Base-by-base conservation (phyloP, 345 rosid genomes). In the Conringia planisiliqua region DNA sequence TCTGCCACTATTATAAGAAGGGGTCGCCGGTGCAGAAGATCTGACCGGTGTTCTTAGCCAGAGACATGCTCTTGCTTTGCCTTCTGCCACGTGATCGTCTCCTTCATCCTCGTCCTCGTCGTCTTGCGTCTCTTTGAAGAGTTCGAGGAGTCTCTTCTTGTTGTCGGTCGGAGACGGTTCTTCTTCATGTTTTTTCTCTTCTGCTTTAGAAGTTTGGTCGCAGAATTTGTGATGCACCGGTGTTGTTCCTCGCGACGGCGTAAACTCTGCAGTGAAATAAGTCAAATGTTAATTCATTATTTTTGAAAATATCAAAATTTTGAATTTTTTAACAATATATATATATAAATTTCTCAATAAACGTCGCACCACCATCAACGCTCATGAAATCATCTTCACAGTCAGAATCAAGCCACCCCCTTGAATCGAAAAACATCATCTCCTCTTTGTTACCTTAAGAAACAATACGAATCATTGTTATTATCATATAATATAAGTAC, bases 351-450 rank as follows among this genome's bases (percentile, higher is more conserved):
- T 5, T 33, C 5, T 38, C 35, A 22, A 33, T 1, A 38, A 29
- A 67, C 85, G 75, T 29, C 20, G 3, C 78, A 91, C 98, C 98
- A 33, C 97, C 98, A 66, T 74, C 85, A 66, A 94, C 98, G 70
- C 98, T 94, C 77, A 73, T 80, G 87, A 91, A 94, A 75, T 94
- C 98, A 57, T 91, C 97, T 9, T 94, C 98, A 38, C 89, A 87
- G 69, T 94, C 97, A 1, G 97, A 91, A 30, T 91, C 97, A 59
- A 94, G 68, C 89, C 92, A 94, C 1, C 90, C 75, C 72, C 62
- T 82, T 32, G 98, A 89, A 78, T 94, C 98, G 66, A 89, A 91
- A 82, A 89, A 94, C 12, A 61, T 48, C 26, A 89, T 91, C 26
- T 77, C 80, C 71, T 90, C 91, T 84, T 83, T 86, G 56, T 85